Percentiles rank a stretch among this genome's conserved stretches.
Evolutionary conservation across 2,329 filamentous ascomycete species (phyloP).

Genomic region (Alternaria gansuensis): DNA sequence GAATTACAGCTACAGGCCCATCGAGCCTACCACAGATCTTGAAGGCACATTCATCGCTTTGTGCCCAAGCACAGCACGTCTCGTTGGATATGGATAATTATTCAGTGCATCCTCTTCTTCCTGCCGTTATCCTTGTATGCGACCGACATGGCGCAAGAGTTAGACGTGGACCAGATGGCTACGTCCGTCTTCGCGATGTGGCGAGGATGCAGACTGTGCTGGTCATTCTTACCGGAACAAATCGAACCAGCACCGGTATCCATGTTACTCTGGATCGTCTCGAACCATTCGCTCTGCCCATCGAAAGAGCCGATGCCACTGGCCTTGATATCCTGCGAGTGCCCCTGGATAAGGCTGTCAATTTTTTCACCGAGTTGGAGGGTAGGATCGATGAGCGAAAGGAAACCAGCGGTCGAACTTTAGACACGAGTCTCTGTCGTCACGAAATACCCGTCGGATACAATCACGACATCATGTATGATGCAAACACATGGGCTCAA

Average conservation of each 20-base stretch:
- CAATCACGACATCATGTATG: constrained; percentile 12
- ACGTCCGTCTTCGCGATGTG: constrained; percentile 24
- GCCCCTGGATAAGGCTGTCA: constrained; percentile 8
- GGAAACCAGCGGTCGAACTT: constrained; percentile 9
- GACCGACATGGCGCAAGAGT: constrained; percentile 17
- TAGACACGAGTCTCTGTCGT: constrained; percentile 22
- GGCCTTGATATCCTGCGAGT: constrained; percentile 25
- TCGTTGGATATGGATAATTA: constrained; percentile 21
- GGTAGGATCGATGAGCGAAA: constrained; percentile 17
- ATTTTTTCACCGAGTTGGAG: constrained; percentile 9
- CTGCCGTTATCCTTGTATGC: constrained; percentile 23
- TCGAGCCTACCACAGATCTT: constrained; percentile 18
- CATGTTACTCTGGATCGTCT: constrained; percentile 20
- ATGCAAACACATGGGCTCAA: constrained; percentile 14
- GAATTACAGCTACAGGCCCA: constrained; percentile 23
- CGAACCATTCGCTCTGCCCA: constrained; percentile 22
- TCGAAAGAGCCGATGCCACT: constrained; percentile 22
- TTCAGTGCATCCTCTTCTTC: constrained; percentile 21
- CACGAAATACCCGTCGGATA: constrained; percentile 17
- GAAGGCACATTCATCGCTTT: constrained; percentile 22
- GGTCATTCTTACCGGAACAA: constrained; percentile 16
- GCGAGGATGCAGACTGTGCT: constrained; percentile 22
- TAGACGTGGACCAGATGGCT: constrained; percentile 17
- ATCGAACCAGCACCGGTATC: constrained; percentile 13
- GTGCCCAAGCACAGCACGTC: constrained; percentile 17